These are phyloP conservation scores for Termitomyces sp. DNA, from an alignment of 768 basidiomycete genomes.

Conservation along the genomic window DNA sequence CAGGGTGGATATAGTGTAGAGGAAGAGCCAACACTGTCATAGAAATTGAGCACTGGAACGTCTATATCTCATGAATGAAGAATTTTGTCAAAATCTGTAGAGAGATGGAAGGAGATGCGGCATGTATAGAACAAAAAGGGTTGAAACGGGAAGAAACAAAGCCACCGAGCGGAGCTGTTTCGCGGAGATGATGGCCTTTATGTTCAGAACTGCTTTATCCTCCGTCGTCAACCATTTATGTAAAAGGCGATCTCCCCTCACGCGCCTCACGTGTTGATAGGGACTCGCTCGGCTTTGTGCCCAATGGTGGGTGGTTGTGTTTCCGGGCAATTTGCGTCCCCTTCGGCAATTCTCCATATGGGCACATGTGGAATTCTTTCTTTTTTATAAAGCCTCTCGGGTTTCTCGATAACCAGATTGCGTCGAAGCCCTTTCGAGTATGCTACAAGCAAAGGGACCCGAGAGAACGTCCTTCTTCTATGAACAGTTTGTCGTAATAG, in stretches of 20 bases:
- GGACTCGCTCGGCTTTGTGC: not conserved
- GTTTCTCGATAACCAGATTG: too few species aligned
- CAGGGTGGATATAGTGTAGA: not conserved
- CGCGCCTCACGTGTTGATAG: not conserved
- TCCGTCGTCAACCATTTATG: not conserved
- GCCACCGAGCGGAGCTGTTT: too few species aligned
- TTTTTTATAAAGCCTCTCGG: not conserved
- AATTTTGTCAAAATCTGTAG: not conserved
- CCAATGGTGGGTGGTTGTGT: not conserved
- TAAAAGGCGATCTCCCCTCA: not conserved
- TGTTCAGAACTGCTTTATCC: not conserved
- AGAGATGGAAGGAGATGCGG: not conserved
- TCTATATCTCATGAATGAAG: not conserved
- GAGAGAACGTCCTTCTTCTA: too few species aligned
- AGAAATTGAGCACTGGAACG: not conserved
- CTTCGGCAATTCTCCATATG: too few species aligned
- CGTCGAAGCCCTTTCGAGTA: not conserved
- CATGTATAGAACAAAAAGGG: not conserved
- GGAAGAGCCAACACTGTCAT: not conserved
- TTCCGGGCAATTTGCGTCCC: not conserved
- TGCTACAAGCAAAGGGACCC: too few species aligned
- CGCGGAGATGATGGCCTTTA: too few species aligned
- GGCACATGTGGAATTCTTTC: too few species aligned
- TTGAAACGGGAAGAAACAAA: constrained; percentile 1
- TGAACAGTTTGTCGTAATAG: too few species aligned